phyloP scores from a whole-genome alignment of 208 protist genomes.

The Crithidia thermophila region DNA sequence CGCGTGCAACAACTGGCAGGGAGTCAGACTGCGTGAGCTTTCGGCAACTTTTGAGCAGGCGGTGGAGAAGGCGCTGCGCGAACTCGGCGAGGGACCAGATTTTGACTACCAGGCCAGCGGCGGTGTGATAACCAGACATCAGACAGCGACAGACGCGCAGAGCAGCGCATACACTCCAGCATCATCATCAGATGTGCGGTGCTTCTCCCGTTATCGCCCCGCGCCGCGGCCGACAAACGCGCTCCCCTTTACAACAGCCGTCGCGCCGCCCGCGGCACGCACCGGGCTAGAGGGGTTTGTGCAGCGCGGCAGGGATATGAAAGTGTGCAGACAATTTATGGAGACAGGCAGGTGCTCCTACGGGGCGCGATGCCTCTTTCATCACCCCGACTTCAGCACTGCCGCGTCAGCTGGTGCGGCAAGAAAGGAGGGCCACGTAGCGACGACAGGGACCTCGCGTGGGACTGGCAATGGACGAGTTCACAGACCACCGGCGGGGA shows the following conservation, averaged over 20 bases:
- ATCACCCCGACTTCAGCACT: constrained; percentile 33
- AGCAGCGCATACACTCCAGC: no score
- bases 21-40: no score
- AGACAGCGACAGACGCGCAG: not conserved
- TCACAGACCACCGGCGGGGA: no score
- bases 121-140: no score
- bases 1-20: no score
- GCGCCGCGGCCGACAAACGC: not conserved
- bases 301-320: constrained; percentile 26
- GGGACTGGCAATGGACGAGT: no score
- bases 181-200: no score
- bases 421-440: not conserved
- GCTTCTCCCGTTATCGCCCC: not conserved
- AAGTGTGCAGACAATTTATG: constrained; percentile 76
- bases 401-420: not conserved
- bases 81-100: no score
- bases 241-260: not conserved
- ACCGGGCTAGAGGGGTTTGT: constrained; percentile 20
- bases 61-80: no score
- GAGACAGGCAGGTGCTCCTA: constrained; percentile 62
- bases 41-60: no score
- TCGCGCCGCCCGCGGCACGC: not conserved
- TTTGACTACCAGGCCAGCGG: no score
- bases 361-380: constrained; percentile 80
- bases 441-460: no score